A percentile compares a stretch with the other conserved stretches of the same genome.
These are phyloP conservation scores for Massarina eburnea DNA, from an alignment of 2,329 filamentous ascomycete genomes.

Conservation along the genomic window DNA sequence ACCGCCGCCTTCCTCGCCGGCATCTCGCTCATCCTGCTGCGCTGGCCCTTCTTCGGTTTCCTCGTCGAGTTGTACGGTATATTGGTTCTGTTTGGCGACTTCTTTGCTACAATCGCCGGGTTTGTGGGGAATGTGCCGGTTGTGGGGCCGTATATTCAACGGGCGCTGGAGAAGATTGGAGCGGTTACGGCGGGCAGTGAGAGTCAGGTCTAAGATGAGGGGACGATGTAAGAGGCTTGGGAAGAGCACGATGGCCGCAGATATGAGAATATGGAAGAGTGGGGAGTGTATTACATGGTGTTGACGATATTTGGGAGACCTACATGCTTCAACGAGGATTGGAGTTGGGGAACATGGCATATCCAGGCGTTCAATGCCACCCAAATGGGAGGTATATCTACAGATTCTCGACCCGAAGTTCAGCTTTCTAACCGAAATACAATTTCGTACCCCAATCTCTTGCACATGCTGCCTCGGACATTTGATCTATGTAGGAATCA, in stretches of 20 bases:
- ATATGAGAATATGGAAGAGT: not conserved
- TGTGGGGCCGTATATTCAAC: slow-evolving; percentile 81
- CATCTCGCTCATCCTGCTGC: slow-evolving; percentile 79
- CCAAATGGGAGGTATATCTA: too few species aligned
- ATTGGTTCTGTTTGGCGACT: slow-evolving; percentile 91
- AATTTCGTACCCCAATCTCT: too few species aligned
- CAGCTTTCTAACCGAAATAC: too few species aligned
- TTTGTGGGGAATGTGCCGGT: slow-evolving; percentile 85
- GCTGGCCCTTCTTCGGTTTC: slow-evolving; percentile 92
- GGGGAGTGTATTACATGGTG: not conserved
- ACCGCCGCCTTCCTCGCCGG: slow-evolving; percentile 85
- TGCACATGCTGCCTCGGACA: too few species aligned
- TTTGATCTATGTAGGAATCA: too few species aligned
- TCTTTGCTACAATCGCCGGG: slow-evolving; percentile 85
- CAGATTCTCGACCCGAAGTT: too few species aligned
- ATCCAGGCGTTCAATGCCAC: too few species aligned
- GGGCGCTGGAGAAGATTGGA: slow-evolving; percentile 65
- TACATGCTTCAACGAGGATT: too few species aligned
- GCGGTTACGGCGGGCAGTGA: slow-evolving; percentile 15
- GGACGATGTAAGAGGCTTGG: not conserved
- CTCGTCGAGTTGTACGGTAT: slow-evolving; percentile 90
- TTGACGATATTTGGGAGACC: too few species aligned
- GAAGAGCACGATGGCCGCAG: not conserved
- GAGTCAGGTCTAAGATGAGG: slow-evolving; percentile 14
- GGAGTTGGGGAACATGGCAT: too few species aligned